These are phyloP conservation scores for Arctostaphylos glauca DNA, from an alignment of 148 eudicot genomes.

Conservation along the genomic window DNA sequence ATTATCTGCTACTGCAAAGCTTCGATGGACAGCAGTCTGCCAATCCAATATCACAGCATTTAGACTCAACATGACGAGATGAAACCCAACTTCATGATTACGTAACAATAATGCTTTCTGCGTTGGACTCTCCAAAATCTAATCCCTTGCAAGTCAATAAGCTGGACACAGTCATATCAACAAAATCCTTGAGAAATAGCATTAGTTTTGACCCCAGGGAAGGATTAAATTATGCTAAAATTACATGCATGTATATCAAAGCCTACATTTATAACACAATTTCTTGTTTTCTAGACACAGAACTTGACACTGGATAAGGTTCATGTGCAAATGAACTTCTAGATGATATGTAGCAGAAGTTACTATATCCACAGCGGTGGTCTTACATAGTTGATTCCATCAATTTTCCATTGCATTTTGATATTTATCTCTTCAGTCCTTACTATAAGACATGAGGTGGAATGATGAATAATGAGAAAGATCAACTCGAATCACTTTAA, in stretches of 20 bases:
- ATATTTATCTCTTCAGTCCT: not conserved
- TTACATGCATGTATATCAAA: not conserved
- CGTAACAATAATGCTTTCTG: not conserved
- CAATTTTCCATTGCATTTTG: not conserved
- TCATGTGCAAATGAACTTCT: not conserved
- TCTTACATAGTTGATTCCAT: not conserved
- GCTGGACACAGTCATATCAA: constrained; percentile 5
- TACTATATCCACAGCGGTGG: not conserved
- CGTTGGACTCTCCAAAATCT: not conserved
- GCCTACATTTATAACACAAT: not conserved
- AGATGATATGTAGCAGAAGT: not conserved
- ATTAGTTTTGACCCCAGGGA: not conserved
- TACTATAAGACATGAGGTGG: not conserved
- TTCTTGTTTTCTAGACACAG: not conserved
- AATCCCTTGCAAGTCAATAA: not conserved
- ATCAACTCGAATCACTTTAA: not conserved
- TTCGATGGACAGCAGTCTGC: constrained; percentile 90
- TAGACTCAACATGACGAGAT: constrained; percentile 4
- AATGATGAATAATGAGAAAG: not conserved
- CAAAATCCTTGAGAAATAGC: not conserved
- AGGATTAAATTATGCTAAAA: not conserved
- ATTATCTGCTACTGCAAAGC: constrained; percentile 91
- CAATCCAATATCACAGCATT: constrained; percentile 12
- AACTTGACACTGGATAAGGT: not conserved
- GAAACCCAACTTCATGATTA: constrained; percentile 1